Evolutionary conservation across 73 alveolate species (phyloP), one percentile per base, ranked within the genome.

Genomic region (Uronychia setigera): DNA sequence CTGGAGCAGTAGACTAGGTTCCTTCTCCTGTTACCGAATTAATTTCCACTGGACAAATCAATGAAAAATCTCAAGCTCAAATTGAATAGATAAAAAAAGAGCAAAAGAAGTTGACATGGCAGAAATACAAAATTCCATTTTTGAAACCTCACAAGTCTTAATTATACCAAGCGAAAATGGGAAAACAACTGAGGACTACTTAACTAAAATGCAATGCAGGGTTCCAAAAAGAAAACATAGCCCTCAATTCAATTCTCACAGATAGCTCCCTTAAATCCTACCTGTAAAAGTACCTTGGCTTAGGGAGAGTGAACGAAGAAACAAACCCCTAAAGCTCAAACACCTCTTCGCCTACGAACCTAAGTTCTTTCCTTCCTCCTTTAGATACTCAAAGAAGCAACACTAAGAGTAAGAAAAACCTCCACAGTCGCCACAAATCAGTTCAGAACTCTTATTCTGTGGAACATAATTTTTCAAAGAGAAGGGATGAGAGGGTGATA

Each of bases 121-220:
- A n/a, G n/a, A n/a, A n/a, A n/a, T n/a, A n/a, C n/a, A n/a, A n/a
- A n/a, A n/a, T n/a, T n/a, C n/a, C n/a, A n/a, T n/a, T n/a, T n/a
- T n/a, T n/a, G n/a, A n/a, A n/a, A n/a, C n/a, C n/a, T n/a, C n/a
- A n/a, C n/a, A n/a, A n/a, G n/a, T n/a, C n/a, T n/a, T n/a, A n/a
- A n/a, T n/a, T n/a, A n/a, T n/a, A n/a, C n/a, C n/a, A n/a, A 46
- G 67, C 67, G 67, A 46, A 46, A 19, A 46, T 46, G 67, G 67
- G n/a, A 46, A 19, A 46, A 46, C 67, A 19, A 5, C 5, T 11
- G 19, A 19, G 67, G 67, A 46, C n/a, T 19, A 19, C n/a, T 46
- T 19, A 46, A 46, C 19, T 46, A 19, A 46, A 46, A 19, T 5
- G 19, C 67, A 46, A 46, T 19, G 67, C 67, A 46, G 67, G 67